Conservation (phyloP, 371 early-diverging fungal species). For the Mortierella sp. region DNA sequence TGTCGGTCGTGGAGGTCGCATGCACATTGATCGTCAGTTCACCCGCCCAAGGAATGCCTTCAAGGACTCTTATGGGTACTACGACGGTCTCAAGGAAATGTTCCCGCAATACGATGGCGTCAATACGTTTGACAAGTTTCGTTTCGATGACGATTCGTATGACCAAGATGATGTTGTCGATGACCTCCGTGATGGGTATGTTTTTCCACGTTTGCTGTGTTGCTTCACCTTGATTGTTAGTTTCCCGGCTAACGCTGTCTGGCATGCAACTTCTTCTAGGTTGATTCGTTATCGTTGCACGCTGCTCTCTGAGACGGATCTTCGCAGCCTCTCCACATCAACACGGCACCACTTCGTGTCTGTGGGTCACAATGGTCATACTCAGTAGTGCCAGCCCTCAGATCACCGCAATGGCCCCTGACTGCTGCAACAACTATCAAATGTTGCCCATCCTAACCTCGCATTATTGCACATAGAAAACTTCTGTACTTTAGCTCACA, state of each 20-base stretch:
- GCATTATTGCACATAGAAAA: too few species aligned
- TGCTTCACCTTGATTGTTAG: not conserved
- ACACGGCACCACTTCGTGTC: conserved; percentile 48
- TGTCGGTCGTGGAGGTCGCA: conserved; percentile 71
- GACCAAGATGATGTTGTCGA: conserved; percentile 62
- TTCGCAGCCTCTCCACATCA: conserved; percentile 58
- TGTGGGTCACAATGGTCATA: conserved; percentile 27
- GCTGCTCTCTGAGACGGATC: conserved; percentile 61
- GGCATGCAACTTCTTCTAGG: conserved; percentile 18
- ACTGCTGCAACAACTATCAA: too few species aligned
- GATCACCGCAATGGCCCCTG: too few species aligned
- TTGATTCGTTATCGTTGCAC: conserved; percentile 61
- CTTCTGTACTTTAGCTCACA: too few species aligned
- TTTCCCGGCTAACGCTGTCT: too few species aligned
- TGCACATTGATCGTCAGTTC: conserved; percentile 63
- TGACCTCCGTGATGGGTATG: conserved; percentile 58
- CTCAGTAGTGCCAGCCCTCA: too few species aligned
- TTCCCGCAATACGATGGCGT: conserved; percentile 37
- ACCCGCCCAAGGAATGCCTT: conserved; percentile 20
- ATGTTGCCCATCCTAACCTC: too few species aligned
- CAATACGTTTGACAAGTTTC: conserved; percentile 51
- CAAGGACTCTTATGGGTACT: conserved; percentile 26
- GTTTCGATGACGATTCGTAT: conserved; percentile 63
- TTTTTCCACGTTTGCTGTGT: too few species aligned
- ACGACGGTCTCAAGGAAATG: conserved; percentile 30